Evolutionary conservation across 1,284 basidiomycete species (phyloP).

Genomic region (Ceratobasidium sp.): DNA sequence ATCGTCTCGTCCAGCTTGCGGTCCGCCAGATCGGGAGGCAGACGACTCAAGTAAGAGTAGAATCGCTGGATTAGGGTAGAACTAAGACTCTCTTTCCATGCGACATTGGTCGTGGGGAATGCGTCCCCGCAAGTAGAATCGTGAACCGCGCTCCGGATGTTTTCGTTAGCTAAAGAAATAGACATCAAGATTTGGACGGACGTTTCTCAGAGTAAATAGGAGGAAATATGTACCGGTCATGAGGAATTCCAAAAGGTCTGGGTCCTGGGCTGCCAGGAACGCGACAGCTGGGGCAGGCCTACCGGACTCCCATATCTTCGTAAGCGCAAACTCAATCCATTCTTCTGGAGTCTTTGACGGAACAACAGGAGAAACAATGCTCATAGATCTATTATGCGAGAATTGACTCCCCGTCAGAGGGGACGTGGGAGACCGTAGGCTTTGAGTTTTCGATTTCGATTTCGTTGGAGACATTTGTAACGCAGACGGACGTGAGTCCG

Average conservation of each 20-base stretch:
- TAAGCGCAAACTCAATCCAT: constrained; percentile 59
- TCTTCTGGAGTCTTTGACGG: constrained; percentile 59
- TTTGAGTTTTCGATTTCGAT: background rate
- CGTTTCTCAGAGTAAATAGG: background rate
- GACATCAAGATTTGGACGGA: background rate
- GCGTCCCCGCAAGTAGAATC: background rate
- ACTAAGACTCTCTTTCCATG: constrained; percentile 13
- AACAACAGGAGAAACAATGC: constrained; percentile 2
- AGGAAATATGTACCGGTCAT: constrained; percentile 13
- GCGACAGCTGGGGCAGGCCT: background rate
- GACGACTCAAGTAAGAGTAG: constrained; percentile 15
- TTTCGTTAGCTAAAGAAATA: constrained; percentile 10
- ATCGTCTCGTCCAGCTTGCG: constrained; percentile 20
- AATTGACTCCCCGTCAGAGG: background rate
- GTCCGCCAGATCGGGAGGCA: constrained; percentile 30
- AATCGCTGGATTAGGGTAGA: background rate
- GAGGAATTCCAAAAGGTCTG: constrained; percentile 28
- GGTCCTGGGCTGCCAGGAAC: background rate
- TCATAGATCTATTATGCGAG: background rate
- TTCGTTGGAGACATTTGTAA: background rate
- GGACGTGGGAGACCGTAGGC: background rate
- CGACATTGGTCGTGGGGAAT: background rate
- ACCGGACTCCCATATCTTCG: constrained; percentile 4
- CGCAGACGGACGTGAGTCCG: background rate
- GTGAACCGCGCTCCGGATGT: constrained; percentile 12